Evolutionary conservation across 768 basidiomycete species (phyloP), one percentile per base, ranked within the genome.

Genomic region (Trametes coccinea): DNA sequence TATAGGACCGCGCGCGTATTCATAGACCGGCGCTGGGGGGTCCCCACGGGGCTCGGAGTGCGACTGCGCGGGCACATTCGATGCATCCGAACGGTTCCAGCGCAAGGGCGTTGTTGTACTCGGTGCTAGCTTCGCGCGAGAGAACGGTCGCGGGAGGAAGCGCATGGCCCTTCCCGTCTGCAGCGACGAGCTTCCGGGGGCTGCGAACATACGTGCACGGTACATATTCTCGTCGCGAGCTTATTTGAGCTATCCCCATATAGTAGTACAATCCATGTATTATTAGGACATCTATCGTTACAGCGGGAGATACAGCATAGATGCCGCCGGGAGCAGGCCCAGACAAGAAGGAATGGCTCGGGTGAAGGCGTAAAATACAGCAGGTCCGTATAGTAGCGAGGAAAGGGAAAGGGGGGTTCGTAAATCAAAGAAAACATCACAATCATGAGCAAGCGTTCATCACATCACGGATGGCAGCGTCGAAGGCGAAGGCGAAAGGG

Each of bases 391-490:
- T 48, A 33, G 55, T 48, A 40, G 44, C 27, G 33, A 22, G 33
- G 45, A 10, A 10, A 17, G 53, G 29, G 39, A 41, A 47, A 54
- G 22, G 9, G 33, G 22, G 9, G 16, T 22, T 11, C 22, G 45
- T 37, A 8, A 9, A 34, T 5, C 41, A 5, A 13, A 27, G n/a
- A 10, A 50, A 33, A 17, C 49, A 30, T 51, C 57, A 22, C 46
- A 49, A 39, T 59, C 57, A 14, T 51, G 27, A 59, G 31, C 49
- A 44, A 59, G 37, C 37, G 57, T 59, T 44, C 49, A 40, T 59
- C 11, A 27, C 48, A 17, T 33, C n/a, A 50, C 27, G 17, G 30
- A 41, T n/a, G 39, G 40, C 48, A 22, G 9, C 30, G 48, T 49
- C 5, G 34, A n/a, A 29, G 50, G 9, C 31, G 50, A n/a, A 17